A percentile compares a stretch with the other conserved stretches of the same genome.
Evolutionary conservation across 257 asterid species (phyloP).

Genomic region (Salvia hispanica): DNA sequence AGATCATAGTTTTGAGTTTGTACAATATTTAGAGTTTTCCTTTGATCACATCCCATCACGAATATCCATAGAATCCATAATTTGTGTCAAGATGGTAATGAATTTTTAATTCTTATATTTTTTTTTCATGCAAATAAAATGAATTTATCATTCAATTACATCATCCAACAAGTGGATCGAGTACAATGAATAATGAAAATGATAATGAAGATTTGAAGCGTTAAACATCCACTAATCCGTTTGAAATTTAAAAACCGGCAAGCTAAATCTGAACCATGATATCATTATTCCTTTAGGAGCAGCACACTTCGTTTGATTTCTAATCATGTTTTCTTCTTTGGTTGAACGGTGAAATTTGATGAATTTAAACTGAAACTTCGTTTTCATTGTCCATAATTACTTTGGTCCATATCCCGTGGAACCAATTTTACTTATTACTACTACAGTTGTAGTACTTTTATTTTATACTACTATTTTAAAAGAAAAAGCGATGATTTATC

Average conservation of each 20-base stretch:
- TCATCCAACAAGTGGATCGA: conserved; percentile 20
- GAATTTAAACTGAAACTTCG: neutral
- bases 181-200: conserved; percentile 13
- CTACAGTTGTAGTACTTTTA: too few relatives aligned
- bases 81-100: too few relatives aligned
- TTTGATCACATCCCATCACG: too few relatives aligned
- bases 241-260: neutral
- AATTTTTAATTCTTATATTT: too few relatives aligned
- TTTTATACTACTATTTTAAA: too few relatives aligned
- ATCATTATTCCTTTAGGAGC: neutral
- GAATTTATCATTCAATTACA: neutral
- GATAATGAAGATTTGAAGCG: conserved; percentile 16
- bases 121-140: too few relatives aligned
- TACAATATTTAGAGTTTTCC: too few relatives aligned
- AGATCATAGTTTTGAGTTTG: too few relatives aligned
- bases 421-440: neutral
- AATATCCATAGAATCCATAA: too few relatives aligned
- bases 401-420: neutral
- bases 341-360: neutral
- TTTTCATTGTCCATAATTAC: neutral
- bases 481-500: too few relatives aligned
- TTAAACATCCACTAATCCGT: conserved; percentile 12
- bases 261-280: neutral
- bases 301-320: neutral
- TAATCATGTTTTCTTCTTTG: neutral